Percentiles rank a stretch among this genome's conserved stretches.
These are phyloP conservation scores for Pistacia integerrima DNA, from an alignment of 345 rosid species.

Conservation along the genomic window DNA sequence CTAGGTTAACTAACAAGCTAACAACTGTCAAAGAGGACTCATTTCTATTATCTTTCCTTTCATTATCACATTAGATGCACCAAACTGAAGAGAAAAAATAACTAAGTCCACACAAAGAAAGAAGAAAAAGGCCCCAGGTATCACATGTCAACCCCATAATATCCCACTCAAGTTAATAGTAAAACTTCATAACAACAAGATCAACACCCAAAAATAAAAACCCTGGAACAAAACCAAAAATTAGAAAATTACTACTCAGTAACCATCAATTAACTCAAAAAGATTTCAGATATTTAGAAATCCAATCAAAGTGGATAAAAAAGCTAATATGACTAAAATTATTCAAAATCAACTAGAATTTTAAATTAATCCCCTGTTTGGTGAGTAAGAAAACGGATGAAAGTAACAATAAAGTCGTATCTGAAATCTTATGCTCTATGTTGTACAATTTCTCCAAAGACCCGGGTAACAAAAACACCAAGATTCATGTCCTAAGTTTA, in stretches of 20 bases:
- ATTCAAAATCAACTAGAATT: neutral
- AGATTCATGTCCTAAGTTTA: slow-evolving; percentile 1
- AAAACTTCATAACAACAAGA: slow-evolving; percentile 5
- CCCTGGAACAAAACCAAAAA: neutral
- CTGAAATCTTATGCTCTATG: slow-evolving; percentile 17
- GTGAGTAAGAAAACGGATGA: slow-evolving; percentile 1
- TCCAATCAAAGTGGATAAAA: neutral
- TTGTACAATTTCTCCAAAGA: neutral
- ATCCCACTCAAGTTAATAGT: neutral
- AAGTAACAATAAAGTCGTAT: slow-evolving; percentile 4
- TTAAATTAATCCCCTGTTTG: neutral
- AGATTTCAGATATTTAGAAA: slow-evolving; percentile 7
- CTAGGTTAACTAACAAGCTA: slow-evolving; percentile 3
- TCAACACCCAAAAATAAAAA: neutral
- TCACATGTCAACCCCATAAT: neutral
- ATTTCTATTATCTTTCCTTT: neutral
- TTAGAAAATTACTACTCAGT: neutral
- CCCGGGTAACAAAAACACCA: neutral
- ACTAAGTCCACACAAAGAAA: neutral
- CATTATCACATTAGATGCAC: slow-evolving; percentile 15
- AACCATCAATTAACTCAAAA: slow-evolving; percentile 11
- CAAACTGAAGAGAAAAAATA: neutral
- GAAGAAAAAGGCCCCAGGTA: neutral
- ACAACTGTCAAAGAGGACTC: neutral
- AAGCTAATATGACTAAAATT: neutral